A percentile compares a stretch with the other conserved stretches of the same genome.
phyloP scores from a whole-genome alignment of 345 rosid genomes.

The Barbarea vulgaris region DNA sequence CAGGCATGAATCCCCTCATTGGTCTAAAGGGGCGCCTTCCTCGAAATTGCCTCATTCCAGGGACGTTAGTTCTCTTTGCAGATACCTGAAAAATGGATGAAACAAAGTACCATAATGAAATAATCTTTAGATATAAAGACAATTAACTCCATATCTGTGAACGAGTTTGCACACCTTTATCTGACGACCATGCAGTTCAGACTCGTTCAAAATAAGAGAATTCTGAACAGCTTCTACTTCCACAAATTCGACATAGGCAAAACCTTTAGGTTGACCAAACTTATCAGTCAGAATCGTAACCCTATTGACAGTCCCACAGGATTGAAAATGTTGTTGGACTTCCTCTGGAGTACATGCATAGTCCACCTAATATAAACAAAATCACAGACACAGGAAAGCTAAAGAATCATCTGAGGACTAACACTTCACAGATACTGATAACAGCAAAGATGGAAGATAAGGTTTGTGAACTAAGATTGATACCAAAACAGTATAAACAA shows the following conservation, averaged over 20 bases:
- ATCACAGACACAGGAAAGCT: not conserved
- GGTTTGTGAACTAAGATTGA: not conserved
- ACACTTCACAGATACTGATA: not conserved
- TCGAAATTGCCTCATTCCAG: constrained; percentile 92
- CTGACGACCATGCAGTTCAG: constrained; percentile 97
- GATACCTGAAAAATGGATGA: constrained; percentile 67
- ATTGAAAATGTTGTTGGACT: constrained; percentile 98
- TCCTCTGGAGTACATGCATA: constrained; percentile 98
- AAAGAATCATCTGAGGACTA: not conserved
- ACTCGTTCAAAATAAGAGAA: constrained; percentile 89
- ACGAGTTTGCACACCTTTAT: constrained; percentile 72
- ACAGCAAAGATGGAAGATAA: constrained; percentile 4
- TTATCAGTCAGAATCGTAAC: constrained; percentile 98
- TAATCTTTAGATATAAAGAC: not conserved
- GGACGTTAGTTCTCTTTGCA: constrained; percentile 92
- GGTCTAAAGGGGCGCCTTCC: constrained; percentile 91
- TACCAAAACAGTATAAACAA: not conserved
- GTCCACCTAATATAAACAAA: constrained; percentile 69
- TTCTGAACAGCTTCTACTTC: constrained; percentile 94
- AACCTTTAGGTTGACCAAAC: constrained; percentile 99
- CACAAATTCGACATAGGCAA: constrained; percentile 97
- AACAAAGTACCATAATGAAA: not conserved
- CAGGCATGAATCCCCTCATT: constrained; percentile 80
- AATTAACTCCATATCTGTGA: not conserved
- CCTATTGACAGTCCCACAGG: constrained; percentile 96